These are phyloP conservation scores for Alectoria sarmentosa DNA, from an alignment of 495 filamentous ascomycete species.

Conservation along the genomic window DNA sequence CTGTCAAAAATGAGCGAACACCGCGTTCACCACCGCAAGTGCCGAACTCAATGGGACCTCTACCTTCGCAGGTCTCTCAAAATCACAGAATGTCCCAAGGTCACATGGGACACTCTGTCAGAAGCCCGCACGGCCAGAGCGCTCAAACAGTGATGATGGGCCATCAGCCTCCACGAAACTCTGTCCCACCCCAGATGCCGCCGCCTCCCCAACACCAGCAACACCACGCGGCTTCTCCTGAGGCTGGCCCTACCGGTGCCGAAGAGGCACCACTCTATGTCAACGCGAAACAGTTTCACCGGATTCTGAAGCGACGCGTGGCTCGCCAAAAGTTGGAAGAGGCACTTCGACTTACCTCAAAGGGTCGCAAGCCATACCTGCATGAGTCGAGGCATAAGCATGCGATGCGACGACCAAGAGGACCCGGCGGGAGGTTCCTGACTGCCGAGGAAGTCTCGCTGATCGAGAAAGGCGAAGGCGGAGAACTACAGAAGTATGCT, in stretches of 20 bases:
- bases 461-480: constrained; percentile 57
- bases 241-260: constrained; percentile 63
- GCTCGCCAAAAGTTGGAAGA: constrained; percentile 93
- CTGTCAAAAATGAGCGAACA: constrained; percentile 45
- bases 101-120: constrained; percentile 44
- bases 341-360: constrained; percentile 80
- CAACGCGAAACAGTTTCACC: constrained; percentile 98
- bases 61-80: constrained; percentile 43
- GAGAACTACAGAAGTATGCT: constrained; percentile 27
- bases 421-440: constrained; percentile 93
- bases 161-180: constrained; percentile 41
- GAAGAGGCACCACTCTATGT: constrained; percentile 97
- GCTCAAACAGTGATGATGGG: constrained; percentile 45
- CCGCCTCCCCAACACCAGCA: constrained; percentile 49
- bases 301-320: constrained; percentile 88
- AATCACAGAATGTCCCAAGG: constrained; percentile 41
- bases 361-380: constrained; percentile 93
- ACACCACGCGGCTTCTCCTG: constrained; percentile 68
- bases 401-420: constrained; percentile 91
- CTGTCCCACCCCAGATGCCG: constrained; percentile 42
- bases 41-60: constrained; percentile 43
- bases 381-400: constrained; percentile 99
- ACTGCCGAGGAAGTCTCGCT: constrained; percentile 96
- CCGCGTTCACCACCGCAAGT: constrained; percentile 47
- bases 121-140: constrained; percentile 41